Percentiles rank a stretch among this genome's conserved stretches.
phyloP scores from a whole-genome alignment of 169 alveolate genomes.

The Cryptosporidium viatorum region DNA sequence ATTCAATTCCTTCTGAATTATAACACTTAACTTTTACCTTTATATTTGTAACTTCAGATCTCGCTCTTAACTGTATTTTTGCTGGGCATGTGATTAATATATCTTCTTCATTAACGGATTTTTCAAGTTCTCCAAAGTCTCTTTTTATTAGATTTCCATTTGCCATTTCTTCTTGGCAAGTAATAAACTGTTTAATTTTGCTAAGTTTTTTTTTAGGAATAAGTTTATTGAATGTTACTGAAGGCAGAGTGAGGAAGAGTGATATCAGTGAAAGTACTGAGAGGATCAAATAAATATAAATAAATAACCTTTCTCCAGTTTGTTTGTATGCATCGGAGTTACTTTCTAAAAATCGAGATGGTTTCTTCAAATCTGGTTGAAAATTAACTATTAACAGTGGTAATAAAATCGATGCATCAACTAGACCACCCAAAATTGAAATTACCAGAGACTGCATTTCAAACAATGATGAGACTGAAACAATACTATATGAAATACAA shows the following conservation, averaged over 20 bases:
- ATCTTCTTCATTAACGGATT: background rate
- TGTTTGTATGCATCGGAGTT: background rate
- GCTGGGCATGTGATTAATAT: constrained; percentile 21
- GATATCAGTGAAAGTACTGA: constrained; percentile 28
- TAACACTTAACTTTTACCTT: constrained; percentile 16
- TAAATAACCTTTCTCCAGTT: constrained; percentile 25
- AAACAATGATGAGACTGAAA: constrained; percentile 64
- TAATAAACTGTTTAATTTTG: constrained; percentile 28
- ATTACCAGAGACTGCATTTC: constrained; percentile 67
- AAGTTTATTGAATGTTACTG: constrained; percentile 59
- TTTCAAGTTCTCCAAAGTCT: background rate
- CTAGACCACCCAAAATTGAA: constrained; percentile 65
- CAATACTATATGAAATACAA: constrained; percentile 74
- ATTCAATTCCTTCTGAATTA: constrained; percentile 3
- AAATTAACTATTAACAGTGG: constrained; percentile 32
- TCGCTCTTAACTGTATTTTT: constrained; percentile 10
- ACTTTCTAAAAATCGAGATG: background rate
- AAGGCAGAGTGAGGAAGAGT: constrained; percentile 44
- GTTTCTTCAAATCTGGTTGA: constrained; percentile 18
- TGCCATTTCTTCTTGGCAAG: constrained; percentile 41
- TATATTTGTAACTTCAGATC: constrained; percentile 56
- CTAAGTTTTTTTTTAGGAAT: constrained; percentile 7
- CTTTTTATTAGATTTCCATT: background rate
- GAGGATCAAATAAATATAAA: constrained; percentile 38
- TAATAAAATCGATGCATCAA: constrained; percentile 65